Conservation (phyloP, 208 protist species). For the Leishmania amazonensis region DNA sequence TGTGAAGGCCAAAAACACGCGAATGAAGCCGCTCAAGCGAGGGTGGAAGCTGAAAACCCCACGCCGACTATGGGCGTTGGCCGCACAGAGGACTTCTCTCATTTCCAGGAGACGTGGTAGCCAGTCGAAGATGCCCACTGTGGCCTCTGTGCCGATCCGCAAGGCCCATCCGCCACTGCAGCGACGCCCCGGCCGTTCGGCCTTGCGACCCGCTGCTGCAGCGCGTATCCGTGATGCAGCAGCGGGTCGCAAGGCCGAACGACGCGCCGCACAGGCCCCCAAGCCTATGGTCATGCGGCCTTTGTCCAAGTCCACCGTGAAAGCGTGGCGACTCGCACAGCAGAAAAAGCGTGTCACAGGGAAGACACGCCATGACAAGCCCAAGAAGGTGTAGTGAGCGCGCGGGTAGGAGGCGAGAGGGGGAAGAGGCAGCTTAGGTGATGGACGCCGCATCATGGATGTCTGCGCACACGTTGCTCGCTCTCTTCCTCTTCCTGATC, state of each 20-base stretch:
- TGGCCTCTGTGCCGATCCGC: not conserved
- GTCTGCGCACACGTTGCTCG: not conserved
- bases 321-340: conserved; percentile 2
- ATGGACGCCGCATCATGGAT: not conserved
- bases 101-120: not conserved
- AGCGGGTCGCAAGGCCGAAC: not conserved
- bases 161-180: not conserved
- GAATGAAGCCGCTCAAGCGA: not conserved
- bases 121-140: not conserved
- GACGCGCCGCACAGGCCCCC: not conserved
- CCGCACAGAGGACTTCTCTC: not conserved
- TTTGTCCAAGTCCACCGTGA: not conserved
- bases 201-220: conserved; percentile 8
- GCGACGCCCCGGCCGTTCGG: not conserved
- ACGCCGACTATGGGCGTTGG: not conserved
- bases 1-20: not conserved
- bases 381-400: not conserved
- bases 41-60: not conserved
- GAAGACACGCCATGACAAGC: not conserved
- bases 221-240: conserved; percentile 8
- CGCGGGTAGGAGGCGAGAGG: not conserved
- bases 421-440: not conserved
- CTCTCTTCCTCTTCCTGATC: not conserved
- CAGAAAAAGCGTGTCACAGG: not conserved
- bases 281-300: not conserved